A percentile compares a stretch with the other conserved stretches of the same genome.
Evolutionary conservation across 495 filamentous ascomycete genomes (phyloP).

Genomic region (Lasiosphaeria hispida): DNA sequence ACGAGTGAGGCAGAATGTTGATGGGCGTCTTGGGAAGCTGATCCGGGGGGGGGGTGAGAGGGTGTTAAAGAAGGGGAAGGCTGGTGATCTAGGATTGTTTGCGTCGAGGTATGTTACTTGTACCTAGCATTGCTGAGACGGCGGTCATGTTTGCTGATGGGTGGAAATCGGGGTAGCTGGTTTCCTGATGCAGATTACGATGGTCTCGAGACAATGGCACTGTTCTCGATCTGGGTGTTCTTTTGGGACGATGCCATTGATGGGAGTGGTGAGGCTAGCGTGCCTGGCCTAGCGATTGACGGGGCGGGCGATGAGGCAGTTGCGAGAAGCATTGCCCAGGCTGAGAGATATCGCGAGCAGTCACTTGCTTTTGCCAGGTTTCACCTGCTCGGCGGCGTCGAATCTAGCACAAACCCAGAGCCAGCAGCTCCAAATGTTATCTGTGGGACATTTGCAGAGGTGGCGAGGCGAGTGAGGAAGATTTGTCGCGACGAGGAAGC

Average conservation of each 20-base stretch:
- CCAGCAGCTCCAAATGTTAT: conserved; percentile 11
- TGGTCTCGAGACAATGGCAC: conserved; percentile 6
- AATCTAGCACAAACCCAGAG: not conserved
- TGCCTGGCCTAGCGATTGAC: conserved; percentile 8
- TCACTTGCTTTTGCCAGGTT: conserved; percentile 12
- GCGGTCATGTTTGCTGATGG: not conserved
- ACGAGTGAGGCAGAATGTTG: conserved; percentile 6
- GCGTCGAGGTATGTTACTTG: conserved; percentile 6
- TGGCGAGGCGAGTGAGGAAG: not conserved
- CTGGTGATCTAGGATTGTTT: conserved; percentile 14
- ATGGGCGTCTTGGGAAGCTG: conserved; percentile 7
- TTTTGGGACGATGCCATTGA: conserved; percentile 25
- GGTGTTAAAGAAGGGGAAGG: conserved; percentile 8
- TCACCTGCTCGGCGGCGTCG: not conserved
- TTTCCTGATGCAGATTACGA: conserved; percentile 11
- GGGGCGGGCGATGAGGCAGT: not conserved
- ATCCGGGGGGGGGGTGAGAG: not conserved
- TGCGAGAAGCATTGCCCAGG: not conserved
- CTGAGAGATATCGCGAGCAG: conserved; percentile 10
- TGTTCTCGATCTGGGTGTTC: conserved; percentile 18
- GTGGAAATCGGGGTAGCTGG: not conserved
- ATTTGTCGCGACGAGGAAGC: conserved; percentile 1
- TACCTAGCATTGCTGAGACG: too few species aligned
- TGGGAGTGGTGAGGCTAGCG: not conserved
- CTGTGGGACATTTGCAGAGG: conserved; percentile 17